Base-by-base conservation (phyloP, 768 basidiomycete species). In the Panaeolus cyanescens region DNA sequence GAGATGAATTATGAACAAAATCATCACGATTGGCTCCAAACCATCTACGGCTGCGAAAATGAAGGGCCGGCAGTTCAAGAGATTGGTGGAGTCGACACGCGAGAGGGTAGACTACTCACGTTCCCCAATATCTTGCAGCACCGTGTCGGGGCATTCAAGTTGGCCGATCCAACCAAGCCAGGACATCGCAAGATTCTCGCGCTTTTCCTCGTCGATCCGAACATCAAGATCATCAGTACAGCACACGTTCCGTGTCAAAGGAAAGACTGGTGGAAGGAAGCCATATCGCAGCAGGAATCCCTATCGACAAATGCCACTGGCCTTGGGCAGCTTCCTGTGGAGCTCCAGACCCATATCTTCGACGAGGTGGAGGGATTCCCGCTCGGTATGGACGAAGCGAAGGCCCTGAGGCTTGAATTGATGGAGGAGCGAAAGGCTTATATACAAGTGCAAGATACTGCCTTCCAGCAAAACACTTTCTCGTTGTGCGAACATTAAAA, bases 121-220 rank as follows among this genome's bases (percentile, higher is more conserved):
- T 80, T 79, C 65, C 80, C 79, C 1, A 81, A 80, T 60, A 66
- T 78, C 61, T 70, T 76, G 32, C 79, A 79, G 57, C 78, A 81
- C 61, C 72, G 67, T 19, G 76, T 81, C 8, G 62, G 62, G 22
- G 69, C 77, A 19, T 81, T 80, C 69, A 62, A 66, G 54, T 73
- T 80, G 19, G 64, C 58, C 4, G 77, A 82, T 62, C 67, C 67
- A 0, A 71, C 72, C 10, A 76, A 75, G 59, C 76, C 77, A 9
- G 81, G 79, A 7, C 72, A 79, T 59, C 71, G 79, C 54, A 82
- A 79, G 66, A 78, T 82, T 39, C 64, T 81, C 6, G 75, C 75
- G 2, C 71, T 81, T 22, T 80, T 78, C 69, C 75, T 80, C 30
- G 72, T 79, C 40, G 77, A 80, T 57, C 75, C 74, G 10, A 68